These are phyloP conservation scores for Pyrenula aspistea DNA, from an alignment of 495 filamentous ascomycete species.

Conservation along the genomic window DNA sequence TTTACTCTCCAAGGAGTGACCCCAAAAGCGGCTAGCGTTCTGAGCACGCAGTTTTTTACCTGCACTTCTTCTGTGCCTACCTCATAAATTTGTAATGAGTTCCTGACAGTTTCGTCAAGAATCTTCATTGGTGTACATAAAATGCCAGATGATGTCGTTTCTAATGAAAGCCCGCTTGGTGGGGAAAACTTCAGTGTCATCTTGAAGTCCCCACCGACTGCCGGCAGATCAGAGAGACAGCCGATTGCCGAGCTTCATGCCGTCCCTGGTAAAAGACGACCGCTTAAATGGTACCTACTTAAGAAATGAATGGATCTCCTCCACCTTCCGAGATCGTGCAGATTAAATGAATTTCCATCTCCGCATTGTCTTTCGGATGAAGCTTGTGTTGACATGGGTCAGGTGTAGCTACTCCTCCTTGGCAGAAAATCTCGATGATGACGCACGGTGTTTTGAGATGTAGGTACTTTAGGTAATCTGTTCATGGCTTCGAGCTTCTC, in stretches of 20 bases:
- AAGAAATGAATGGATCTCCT: background rate
- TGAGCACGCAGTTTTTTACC: no score
- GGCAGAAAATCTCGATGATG: background rate
- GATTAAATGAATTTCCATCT: background rate
- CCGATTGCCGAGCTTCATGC: background rate
- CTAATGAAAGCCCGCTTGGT: no score
- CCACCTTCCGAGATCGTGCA: background rate
- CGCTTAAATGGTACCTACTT: background rate
- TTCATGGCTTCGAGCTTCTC: background rate
- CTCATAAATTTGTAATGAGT: no score
- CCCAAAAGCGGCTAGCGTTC: no score
- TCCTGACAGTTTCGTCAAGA: no score
- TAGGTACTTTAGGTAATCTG: background rate
- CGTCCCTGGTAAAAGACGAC: background rate
- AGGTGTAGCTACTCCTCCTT: background rate
- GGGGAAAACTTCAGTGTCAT: no score
- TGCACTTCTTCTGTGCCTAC: no score
- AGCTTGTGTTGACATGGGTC: background rate
- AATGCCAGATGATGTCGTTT: no score
- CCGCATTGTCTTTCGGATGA: background rate
- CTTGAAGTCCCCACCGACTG: no score
- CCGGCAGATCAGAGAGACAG: background rate
- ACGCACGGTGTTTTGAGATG: background rate
- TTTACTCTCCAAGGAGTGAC: no score
- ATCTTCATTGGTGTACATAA: no score